Evolutionary conservation across 305 asterid species (phyloP), one percentile per base, ranked within the genome.

Genomic region (Salvia sclarea): DNA sequence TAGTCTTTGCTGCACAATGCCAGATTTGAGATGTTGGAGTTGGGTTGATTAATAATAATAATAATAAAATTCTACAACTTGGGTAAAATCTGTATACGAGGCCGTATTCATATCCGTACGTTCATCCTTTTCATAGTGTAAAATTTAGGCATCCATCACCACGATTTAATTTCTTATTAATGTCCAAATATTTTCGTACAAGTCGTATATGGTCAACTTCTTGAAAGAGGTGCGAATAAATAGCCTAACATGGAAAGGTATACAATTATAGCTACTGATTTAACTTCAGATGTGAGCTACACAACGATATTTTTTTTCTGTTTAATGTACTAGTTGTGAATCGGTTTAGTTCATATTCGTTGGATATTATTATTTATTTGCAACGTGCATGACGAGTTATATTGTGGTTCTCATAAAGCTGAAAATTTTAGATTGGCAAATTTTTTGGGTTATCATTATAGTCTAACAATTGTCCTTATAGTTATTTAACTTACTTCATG

Each of bases 51-150:
- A 69, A 47, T 61, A 11, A 52, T n/a, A n/a, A n/a, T 35, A 41
- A 31, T 56, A 43, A 31, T 49, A 17, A 43, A 54, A 56, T 31
- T 47, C 33, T 16, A n/a, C 9, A 45, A 41, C 35, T 41, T 54
- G 18, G 18, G 18, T 54, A 28, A 45, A 20, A 43, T 22, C 1
- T 13, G 10, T 9, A 43, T 33, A 9, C 52, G 25, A 14, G 50
- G 25, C 72, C 68, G 73, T 66, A 66, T 73, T 16, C 14, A 30
- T 67, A 17, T 37, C 65, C 67, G 78, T 73, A 73, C 78, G 20
- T 49, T 24, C 66, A 31, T 53, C 48, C 48, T 66, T 64, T 45
- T 64, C 4, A 20, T 48, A 30, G 38, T n/a, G 17, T 17, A 21
- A 31, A 13, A 18, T 25, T 8, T 55, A 18, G 17, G 45, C 31